Evolutionary conservation across 768 basidiomycete genomes (phyloP).

Genomic region (Tulasnella sp.): DNA sequence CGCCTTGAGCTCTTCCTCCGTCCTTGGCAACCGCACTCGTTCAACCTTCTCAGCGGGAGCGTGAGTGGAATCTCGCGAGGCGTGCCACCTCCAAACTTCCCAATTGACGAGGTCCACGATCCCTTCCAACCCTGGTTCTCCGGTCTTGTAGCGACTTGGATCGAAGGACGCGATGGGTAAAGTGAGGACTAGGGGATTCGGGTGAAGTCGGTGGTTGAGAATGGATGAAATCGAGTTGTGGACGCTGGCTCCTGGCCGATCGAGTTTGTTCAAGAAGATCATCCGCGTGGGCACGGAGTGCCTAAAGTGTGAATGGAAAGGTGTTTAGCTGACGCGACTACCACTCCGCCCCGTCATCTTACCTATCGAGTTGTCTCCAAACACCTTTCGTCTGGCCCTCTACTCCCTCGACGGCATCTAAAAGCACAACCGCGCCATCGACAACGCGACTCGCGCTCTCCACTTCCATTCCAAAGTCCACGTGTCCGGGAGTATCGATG

Average conservation of each 20-base stretch:
- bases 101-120: slow-evolving; percentile 79
- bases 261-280: slow-evolving; percentile 83
- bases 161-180: slow-evolving; percentile 79
- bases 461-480: slow-evolving; percentile 96
- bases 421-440: slow-evolving; percentile 81
- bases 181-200: slow-evolving; percentile 62
- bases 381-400: slow-evolving; percentile 88
- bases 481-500: slow-evolving; percentile 88
- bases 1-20: slow-evolving; percentile 45
- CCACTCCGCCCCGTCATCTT: not conserved
- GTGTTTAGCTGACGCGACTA: not conserved
- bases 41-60: slow-evolving; percentile 35
- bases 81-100: slow-evolving; percentile 74
- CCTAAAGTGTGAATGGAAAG: slow-evolving; percentile 42
- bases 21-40: slow-evolving; percentile 48
- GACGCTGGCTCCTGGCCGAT: slow-evolving; percentile 81
- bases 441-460: slow-evolving; percentile 88
- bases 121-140: slow-evolving; percentile 81
- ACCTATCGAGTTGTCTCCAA: slow-evolving; percentile 85
- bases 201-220: slow-evolving; percentile 69
- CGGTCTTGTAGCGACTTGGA: slow-evolving; percentile 58
- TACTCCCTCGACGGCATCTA: slow-evolving; percentile 89
- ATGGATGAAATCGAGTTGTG: slow-evolving; percentile 66
- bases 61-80: slow-evolving; percentile 46
- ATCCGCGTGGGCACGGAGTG: slow-evolving; percentile 76